Conservation (phyloP, 306 rosid species). For the Biancaea sappan region DNA sequence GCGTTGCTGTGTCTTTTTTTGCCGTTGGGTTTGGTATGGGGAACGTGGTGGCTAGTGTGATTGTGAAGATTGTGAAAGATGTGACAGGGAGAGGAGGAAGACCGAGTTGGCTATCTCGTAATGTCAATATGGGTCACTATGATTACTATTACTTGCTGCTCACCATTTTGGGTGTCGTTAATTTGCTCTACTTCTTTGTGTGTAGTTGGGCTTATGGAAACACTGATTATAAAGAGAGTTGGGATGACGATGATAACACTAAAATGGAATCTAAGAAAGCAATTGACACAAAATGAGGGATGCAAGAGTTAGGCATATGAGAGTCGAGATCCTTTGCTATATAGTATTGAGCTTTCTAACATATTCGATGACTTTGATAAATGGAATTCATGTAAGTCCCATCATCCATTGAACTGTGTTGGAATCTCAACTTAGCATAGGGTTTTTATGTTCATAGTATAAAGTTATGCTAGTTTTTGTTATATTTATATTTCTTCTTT, state of each 20-base stretch:
- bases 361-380: too few species aligned
- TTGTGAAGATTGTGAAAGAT: slow-evolving; percentile 41
- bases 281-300: neutral
- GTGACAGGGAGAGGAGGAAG: slow-evolving; percentile 43
- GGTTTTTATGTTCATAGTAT: too few species aligned
- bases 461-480: too few species aligned
- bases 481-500: too few species aligned
- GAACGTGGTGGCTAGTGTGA: slow-evolving; percentile 50
- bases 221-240: slow-evolving; percentile 34
- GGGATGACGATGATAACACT: slow-evolving; percentile 51
- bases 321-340: too few species aligned
- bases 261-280: too few species aligned
- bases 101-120: slow-evolving; percentile 56
- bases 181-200: slow-evolving; percentile 55
- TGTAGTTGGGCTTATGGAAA: slow-evolving; percentile 68
- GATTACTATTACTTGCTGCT: slow-evolving; percentile 70
- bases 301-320: too few species aligned
- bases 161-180: slow-evolving; percentile 43
- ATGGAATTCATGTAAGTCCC: too few species aligned
- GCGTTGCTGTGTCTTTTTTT: slow-evolving; percentile 64
- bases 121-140: slow-evolving; percentile 62
- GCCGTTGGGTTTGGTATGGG: slow-evolving; percentile 58
- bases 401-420: too few species aligned
- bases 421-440: too few species aligned
- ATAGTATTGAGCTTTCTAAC: too few species aligned